A percentile compares a stretch with the other conserved stretches of the same genome.
phyloP scores from a whole-genome alignment of 2,329 filamentous ascomycete genomes.

The Pezicula carpinea region DNA sequence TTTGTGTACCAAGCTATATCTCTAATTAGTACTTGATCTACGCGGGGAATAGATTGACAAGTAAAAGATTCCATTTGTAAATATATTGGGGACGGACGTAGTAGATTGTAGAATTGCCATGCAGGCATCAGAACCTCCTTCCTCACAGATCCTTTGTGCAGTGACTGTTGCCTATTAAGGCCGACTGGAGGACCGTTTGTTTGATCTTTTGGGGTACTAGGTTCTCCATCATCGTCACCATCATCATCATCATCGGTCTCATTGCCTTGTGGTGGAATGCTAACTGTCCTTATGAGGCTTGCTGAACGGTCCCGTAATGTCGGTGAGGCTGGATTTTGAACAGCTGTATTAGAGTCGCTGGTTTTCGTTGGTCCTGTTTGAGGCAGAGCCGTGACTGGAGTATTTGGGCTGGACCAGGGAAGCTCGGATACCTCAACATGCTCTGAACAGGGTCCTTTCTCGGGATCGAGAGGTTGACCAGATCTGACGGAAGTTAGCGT shows the following conservation, averaged over 20 bases:
- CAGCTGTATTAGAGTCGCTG: slow-evolving; percentile 6
- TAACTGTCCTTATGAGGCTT: slow-evolving; percentile 54
- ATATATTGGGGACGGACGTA: slow-evolving; percentile 57
- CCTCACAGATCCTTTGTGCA: slow-evolving; percentile 33
- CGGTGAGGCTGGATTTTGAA: slow-evolving; percentile 20
- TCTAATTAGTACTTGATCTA: slow-evolving; percentile 29
- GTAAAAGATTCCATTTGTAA: slow-evolving; percentile 17
- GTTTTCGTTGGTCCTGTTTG: too few species aligned
- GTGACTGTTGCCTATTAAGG: slow-evolving; percentile 26
- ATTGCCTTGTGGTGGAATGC: too few species aligned
- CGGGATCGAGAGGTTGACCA: slow-evolving; percentile 8
- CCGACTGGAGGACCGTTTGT: slow-evolving; percentile 32
- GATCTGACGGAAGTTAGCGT: slow-evolving; percentile 38
- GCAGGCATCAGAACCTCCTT: slow-evolving; percentile 94
- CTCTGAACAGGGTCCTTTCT: slow-evolving; percentile 14
- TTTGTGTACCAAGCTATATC: slow-evolving; percentile 77
- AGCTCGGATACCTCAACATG: slow-evolving; percentile 22
- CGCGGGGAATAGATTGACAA: slow-evolving; percentile 2
- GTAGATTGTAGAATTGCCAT: slow-evolving; percentile 94
- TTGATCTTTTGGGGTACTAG: slow-evolving; percentile 30
- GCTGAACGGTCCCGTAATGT: slow-evolving; percentile 30
- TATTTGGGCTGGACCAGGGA: slow-evolving; percentile 17
- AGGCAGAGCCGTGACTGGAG: slow-evolving; percentile 14
- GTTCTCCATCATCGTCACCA: slow-evolving; percentile 1
- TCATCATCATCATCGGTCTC: slow-evolving; percentile 34